A percentile compares a stretch with the other conserved stretches of the same genome.
Conservation (phyloP, 179 eudicot genomes). For the Pouteria campechiana region DNA sequence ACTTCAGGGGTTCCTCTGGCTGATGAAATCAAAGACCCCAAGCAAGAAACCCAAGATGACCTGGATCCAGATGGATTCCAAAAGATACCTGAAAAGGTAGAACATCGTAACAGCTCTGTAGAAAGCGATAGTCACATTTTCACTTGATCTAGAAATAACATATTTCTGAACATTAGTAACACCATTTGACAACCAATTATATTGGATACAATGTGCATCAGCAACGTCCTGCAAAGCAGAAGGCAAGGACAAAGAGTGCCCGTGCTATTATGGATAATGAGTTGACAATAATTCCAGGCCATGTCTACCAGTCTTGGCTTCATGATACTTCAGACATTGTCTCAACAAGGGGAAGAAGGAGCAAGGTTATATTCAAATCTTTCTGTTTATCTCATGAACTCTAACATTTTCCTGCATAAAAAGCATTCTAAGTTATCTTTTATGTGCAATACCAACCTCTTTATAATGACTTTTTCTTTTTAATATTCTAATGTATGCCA, state of each 20-base stretch:
- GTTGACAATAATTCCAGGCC: slow-evolving; percentile 70
- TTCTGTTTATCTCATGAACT: neutral
- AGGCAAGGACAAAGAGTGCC: slow-evolving; percentile 30
- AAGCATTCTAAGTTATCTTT: too few relatives aligned
- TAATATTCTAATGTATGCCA: too few relatives aligned
- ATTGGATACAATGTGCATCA: slow-evolving; percentile 11
- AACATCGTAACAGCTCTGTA: too few relatives aligned
- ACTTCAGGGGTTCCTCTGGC: slow-evolving; percentile 15
- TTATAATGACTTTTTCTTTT: too few relatives aligned
- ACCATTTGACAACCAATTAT: too few relatives aligned
- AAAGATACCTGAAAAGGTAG: too few relatives aligned
- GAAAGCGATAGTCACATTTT: too few relatives aligned
- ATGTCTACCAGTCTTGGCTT: slow-evolving; percentile 84
- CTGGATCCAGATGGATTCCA: slow-evolving; percentile 33
- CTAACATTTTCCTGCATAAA: neutral
- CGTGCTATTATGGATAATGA: slow-evolving; percentile 58
- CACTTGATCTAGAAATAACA: too few relatives aligned
- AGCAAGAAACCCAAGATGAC: slow-evolving; percentile 29
- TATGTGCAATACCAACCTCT: too few relatives aligned
- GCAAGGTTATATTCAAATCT: slow-evolving; percentile 30
- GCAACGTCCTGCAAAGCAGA: slow-evolving; percentile 35
- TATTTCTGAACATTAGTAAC: too few relatives aligned
- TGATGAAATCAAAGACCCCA: slow-evolving; percentile 35
- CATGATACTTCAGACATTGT: slow-evolving; percentile 48
- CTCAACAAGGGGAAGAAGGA: slow-evolving; percentile 39